Base-by-base conservation (phyloP, 345 rosid genomes). In the Hibiscus syriacus region DNA sequence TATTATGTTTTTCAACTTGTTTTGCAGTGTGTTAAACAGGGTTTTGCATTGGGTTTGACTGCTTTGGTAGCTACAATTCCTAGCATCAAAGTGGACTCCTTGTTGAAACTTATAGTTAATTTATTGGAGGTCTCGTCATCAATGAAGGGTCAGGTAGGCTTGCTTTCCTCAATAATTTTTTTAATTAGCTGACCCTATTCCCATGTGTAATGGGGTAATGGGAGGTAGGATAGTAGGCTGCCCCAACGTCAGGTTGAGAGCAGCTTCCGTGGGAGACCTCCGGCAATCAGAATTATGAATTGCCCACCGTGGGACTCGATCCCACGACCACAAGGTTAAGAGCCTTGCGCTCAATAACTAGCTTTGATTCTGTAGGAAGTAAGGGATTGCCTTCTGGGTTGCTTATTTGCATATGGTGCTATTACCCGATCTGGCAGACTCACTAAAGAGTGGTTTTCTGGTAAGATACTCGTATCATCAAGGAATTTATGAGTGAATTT, bases 11-110 rank as follows among this genome's bases (percentile, higher is more conserved):
- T 67, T 39, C 11, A 48, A 32, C 48, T 70, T 43, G 22, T 68
- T 65, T 72, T 79, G 77, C 82, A 92, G 98, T 92, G 92, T 73
- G 99, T 97, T 43, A 90, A 98, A 70, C 97, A 89, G 75, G 98
- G 98, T 43, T 95, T 92, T 83, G 90, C 99, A 1, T 80, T 94
- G 80, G 99, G 96, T 65, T 79, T 94, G 79, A 81, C 92, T 13
- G 73, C 86, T 58, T 70, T 83, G 70, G 64, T 88, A 68, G 70
- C 85, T 58, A 54, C 78, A 10, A 78, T 92, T 58, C 74, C 90
- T 49, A 70, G 83, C 78, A 80, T 95, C 78, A 83, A 78, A 66
- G 70, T 90, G 61, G 96, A 83, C 30, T 78, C 97, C 9, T 59
- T 92, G 67, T 78, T 92, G 78, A 95, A 88, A 69, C 90, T 95